Conservation (phyloP, 768 basidiomycete species). For the Boletus sp. region DNA sequence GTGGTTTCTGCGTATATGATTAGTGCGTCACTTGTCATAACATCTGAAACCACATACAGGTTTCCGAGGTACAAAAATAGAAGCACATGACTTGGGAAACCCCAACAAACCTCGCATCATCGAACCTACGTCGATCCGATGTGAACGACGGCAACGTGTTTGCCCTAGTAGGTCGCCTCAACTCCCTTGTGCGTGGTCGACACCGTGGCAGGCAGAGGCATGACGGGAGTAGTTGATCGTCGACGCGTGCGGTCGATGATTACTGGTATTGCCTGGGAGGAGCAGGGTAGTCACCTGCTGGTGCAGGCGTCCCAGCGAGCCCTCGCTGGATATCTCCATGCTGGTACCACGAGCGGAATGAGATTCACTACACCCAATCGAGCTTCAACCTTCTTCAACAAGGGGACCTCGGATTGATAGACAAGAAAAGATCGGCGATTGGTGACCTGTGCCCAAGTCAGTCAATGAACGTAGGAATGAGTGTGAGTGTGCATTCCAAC, state of each 20-base stretch:
- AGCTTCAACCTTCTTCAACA: no score
- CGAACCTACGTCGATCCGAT: constrained; percentile 61
- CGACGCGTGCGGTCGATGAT: no score
- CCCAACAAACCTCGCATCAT: constrained; percentile 75
- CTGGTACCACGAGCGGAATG: no score
- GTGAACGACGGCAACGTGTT: constrained; percentile 65
- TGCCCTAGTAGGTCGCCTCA: constrained; percentile 62
- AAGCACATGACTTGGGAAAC: constrained; percentile 90
- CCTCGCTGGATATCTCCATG: constrained; percentile 15
- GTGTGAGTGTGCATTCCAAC: no score
- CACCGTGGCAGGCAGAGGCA: constrained; percentile 1
- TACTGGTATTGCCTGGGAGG: background rate
- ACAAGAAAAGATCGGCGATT: constrained; percentile 88
- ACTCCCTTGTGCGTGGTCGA: constrained; percentile 21
- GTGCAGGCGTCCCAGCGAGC: background rate
- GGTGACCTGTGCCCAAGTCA: constrained; percentile 17
- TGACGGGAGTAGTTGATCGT: constrained; percentile 3
- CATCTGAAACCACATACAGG: constrained; percentile 54
- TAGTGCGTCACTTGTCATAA: no score
- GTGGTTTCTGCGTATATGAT: constrained; percentile 38
- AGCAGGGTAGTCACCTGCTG: constrained; percentile 4
- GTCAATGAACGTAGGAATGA: no score
- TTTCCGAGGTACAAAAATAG: constrained; percentile 95
- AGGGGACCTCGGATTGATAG: constrained; percentile 46
- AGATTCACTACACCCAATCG: no score